Conservation (phyloP, 2,329 filamentous ascomycete species). For the Pseudodiploospora longispora region DNA sequence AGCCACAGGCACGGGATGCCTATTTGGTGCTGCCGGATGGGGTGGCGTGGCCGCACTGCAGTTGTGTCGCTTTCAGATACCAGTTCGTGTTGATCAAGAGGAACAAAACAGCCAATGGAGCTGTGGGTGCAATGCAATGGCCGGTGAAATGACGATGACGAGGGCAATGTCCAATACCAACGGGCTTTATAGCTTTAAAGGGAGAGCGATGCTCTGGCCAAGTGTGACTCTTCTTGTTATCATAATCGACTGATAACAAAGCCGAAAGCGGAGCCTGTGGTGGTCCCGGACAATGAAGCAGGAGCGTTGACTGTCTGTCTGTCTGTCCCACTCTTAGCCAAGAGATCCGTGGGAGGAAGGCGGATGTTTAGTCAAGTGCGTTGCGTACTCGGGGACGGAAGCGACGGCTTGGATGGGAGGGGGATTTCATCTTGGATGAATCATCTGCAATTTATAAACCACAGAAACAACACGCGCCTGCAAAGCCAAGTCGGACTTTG, state of each 20-base stretch:
- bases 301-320: slow-evolving; percentile 1
- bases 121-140: not conserved
- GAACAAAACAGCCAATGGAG: not conserved
- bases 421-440: slow-evolving; percentile 3
- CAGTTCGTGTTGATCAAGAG: not conserved
- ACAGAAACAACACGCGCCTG: no score
- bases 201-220: not conserved
- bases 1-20: not conserved
- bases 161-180: no score
- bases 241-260: slow-evolving; percentile 7
- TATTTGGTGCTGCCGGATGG: slow-evolving; percentile 5
- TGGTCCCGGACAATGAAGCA: slow-evolving; percentile 2
- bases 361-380: no score
- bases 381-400: no score
- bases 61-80: not conserved
- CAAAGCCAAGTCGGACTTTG: no score
- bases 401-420: not conserved
- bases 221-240: slow-evolving; percentile 14
- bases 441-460: slow-evolving; percentile 1
- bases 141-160: no score
- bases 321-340: not conserved
- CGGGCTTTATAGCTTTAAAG: not conserved
- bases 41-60: slow-evolving; percentile 2
- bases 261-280: slow-evolving; percentile 17
- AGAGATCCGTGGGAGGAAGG: no score